These are phyloP conservation scores for Parathielavia hyrcaniae DNA, from an alignment of 495 filamentous ascomycete genomes.

Conservation along the genomic window DNA sequence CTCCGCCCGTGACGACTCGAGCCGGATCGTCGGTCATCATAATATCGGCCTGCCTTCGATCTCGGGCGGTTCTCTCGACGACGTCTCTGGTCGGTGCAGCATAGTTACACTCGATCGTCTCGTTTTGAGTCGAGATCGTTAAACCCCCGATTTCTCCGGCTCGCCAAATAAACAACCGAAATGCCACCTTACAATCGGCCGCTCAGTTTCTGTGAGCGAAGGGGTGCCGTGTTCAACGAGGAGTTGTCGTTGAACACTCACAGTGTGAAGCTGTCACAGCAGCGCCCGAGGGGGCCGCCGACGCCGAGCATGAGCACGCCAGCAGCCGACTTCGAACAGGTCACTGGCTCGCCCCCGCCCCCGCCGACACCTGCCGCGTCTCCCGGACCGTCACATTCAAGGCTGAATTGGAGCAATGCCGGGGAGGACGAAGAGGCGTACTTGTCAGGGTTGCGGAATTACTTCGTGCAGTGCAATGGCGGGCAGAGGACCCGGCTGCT, in stretches of 20 bases:
- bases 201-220: slow-evolving; percentile 42
- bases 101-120: neutral
- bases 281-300: slow-evolving; percentile 45
- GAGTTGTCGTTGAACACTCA: slow-evolving; percentile 43
- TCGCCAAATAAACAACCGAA: neutral
- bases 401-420: slow-evolving; percentile 49
- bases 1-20: neutral
- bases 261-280: slow-evolving; percentile 43
- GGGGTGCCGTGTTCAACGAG: slow-evolving; percentile 39
- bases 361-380: slow-evolving; percentile 54
- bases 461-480: slow-evolving; percentile 47
- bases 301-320: slow-evolving; percentile 54
- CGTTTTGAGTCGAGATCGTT: neutral
- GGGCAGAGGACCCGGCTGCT: slow-evolving; percentile 57
- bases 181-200: slow-evolving; percentile 40
- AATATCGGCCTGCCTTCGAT: neutral
- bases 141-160: neutral
- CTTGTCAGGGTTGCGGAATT: slow-evolving; percentile 43
- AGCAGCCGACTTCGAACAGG: slow-evolving; percentile 49
- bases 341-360: slow-evolving; percentile 49
- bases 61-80: neutral
- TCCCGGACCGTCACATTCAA: slow-evolving; percentile 47
- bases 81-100: neutral
- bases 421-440: slow-evolving; percentile 49
- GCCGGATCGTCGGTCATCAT: slow-evolving; percentile 5